phyloP scores from a whole-genome alignment of 805 yeast genomes.

The Kodamaea sagamina region DNA sequence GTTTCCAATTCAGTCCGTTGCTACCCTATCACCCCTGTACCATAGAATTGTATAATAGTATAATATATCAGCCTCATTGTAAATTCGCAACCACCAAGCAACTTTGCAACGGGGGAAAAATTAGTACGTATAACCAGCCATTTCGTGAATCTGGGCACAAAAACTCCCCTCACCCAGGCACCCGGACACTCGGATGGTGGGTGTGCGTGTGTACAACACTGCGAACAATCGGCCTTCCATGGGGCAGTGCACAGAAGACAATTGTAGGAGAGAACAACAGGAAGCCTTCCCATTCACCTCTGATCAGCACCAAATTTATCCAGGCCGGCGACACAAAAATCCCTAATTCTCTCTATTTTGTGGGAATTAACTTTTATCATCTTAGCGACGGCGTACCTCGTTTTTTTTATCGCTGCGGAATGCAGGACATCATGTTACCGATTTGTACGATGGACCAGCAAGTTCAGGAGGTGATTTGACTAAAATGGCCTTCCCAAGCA shows the following conservation, averaged over 20 bases:
- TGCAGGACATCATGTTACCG: background rate
- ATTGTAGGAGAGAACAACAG: no score
- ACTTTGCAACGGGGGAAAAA: background rate
- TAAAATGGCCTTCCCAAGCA: background rate
- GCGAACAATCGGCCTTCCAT: no score
- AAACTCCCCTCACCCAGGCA: no score
- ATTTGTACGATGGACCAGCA: background rate
- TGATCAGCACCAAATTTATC: no score
- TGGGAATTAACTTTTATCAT: background rate
- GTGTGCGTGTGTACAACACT: no score
- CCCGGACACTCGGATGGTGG: no score
- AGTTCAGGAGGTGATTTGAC: slow-evolving; percentile 1
- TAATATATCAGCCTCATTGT: background rate
- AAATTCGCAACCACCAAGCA: background rate
- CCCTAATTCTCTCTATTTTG: no score
- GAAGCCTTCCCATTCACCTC: no score
- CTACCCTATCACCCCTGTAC: slow-evolving; percentile 3
- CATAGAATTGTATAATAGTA: slow-evolving; percentile 5
- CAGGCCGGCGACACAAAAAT: no score
- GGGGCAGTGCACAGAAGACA: no score
- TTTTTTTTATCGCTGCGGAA: background rate
- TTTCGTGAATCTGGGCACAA: no score
- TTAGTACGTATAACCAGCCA: slow-evolving; percentile 1
- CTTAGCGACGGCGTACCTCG: slow-evolving; percentile 4
- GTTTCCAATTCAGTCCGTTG: background rate